A percentile compares a stretch with the other conserved stretches of the same genome.
These are phyloP conservation scores for Protostelium mycophagum DNA, from an alignment of 78 protist species.

Conservation along the genomic window DNA sequence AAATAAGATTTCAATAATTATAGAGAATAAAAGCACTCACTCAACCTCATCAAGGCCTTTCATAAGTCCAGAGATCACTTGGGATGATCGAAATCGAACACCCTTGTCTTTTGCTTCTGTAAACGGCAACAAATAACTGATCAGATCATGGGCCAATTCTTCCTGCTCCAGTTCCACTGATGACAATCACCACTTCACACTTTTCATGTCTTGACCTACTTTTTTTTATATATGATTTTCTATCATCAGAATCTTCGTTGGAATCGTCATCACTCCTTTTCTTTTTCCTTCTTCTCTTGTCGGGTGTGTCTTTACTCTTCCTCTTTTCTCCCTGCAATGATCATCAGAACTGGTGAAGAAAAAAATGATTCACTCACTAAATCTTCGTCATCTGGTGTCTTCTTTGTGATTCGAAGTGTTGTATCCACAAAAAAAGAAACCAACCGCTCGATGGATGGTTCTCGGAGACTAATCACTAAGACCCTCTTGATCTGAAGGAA, in stretches of 20 bases:
- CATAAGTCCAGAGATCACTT: not conserved
- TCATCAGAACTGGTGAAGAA: too few relatives aligned
- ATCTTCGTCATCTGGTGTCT: not conserved
- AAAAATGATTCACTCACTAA: too few relatives aligned
- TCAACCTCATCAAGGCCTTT: not conserved
- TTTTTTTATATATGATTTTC: not conserved
- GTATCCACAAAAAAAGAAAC: not conserved
- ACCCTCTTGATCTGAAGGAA: not conserved
- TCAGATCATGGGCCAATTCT: not conserved
- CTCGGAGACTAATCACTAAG: not conserved
- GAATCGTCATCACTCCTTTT: not conserved
- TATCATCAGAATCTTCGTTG: not conserved
- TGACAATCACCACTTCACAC: too few relatives aligned
- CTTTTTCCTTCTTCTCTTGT: not conserved
- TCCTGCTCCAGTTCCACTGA: not conserved
- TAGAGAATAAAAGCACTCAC: not conserved
- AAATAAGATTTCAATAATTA: not conserved
- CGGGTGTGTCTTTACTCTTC: not conserved
- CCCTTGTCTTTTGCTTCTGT: not conserved
- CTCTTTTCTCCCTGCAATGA: not conserved
- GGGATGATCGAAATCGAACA: not conserved
- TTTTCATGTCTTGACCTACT: not conserved
- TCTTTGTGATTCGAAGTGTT: not conserved
- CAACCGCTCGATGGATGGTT: not conserved
- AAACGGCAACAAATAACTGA: not conserved